Conservation (phyloP, 352 stramenopile species). For the Phytophthora capsici region DNA sequence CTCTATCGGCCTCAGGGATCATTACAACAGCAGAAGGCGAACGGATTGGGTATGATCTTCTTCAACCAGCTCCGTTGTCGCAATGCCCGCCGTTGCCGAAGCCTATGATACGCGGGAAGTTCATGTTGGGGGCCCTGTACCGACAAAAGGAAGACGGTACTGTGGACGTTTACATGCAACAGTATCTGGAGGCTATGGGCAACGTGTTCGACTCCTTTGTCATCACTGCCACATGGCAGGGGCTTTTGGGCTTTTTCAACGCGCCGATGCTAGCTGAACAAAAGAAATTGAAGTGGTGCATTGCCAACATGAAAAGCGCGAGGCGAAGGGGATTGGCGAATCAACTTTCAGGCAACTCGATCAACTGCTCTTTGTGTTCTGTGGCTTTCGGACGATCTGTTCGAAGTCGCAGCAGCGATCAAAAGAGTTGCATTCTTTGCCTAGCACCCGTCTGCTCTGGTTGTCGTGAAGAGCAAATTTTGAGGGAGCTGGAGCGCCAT, state of each 20-base stretch:
- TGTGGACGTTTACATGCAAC: conserved; percentile 45
- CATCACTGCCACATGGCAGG: conserved; percentile 33
- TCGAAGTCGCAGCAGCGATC: conserved; percentile 31
- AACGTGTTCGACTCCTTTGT: conserved; percentile 38
- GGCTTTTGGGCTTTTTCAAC: conserved; percentile 32
- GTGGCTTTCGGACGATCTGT: conserved; percentile 23
- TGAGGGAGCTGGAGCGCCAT: conserved; percentile 23
- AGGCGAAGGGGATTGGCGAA: conserved; percentile 21
- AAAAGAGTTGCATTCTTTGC: conserved; percentile 33
- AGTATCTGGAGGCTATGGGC: conserved; percentile 38
- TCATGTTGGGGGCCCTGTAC: conserved; percentile 40
- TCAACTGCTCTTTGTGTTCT: conserved; percentile 31
- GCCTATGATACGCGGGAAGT: conserved; percentile 40
- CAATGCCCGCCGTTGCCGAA: conserved; percentile 33
- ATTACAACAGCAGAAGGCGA: conserved; percentile 44
- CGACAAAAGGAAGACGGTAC: conserved; percentile 32
- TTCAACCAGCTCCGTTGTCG: conserved; percentile 53
- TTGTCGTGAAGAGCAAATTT: conserved; percentile 32
- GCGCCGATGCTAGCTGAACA: conserved; percentile 32
- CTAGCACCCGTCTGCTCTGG: conserved; percentile 32
- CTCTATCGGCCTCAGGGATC: conserved; percentile 50
- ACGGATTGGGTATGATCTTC: conserved; percentile 56
- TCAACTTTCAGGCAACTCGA: conserved; percentile 21
- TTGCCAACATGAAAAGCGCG: conserved; percentile 35
- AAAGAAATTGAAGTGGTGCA: conserved; percentile 46